These are phyloP conservation scores for Microsporum canis DNA, from an alignment of 2,329 filamentous ascomycete species.

Conservation along the genomic window DNA sequence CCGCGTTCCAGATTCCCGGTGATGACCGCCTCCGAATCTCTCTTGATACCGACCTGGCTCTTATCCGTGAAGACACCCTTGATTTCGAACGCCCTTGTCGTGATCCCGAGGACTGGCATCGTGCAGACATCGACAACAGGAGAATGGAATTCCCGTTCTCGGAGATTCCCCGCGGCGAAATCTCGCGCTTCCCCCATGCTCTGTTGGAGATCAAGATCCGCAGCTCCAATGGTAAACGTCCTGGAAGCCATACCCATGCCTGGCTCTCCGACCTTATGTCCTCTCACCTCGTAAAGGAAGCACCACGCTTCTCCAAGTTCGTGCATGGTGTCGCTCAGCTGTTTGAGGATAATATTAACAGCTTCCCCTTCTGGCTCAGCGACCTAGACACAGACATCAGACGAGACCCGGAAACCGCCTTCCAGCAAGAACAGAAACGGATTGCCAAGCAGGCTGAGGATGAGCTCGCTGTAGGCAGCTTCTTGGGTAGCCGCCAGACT, in stretches of 20 bases:
- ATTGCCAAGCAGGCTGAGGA: conserved; percentile 73
- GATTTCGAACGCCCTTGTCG: conserved; percentile 78
- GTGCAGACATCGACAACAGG: conserved; percentile 72
- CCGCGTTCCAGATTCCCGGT: conserved; percentile 89
- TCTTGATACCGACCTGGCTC: conserved; percentile 81
- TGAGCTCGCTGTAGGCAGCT: conserved; percentile 77
- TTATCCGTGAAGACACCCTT: conserved; percentile 65
- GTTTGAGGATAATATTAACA: conserved; percentile 94
- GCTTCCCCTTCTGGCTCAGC: conserved; percentile 88
- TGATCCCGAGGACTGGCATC: conserved; percentile 80
- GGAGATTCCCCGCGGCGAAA: conserved; percentile 78
- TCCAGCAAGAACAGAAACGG: conserved; percentile 80
- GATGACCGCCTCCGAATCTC: conserved; percentile 85
- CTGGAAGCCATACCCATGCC: conserved; percentile 54
- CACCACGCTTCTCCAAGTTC: conserved; percentile 91
- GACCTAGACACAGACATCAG: conserved; percentile 89
- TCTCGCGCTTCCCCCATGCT: conserved; percentile 80
- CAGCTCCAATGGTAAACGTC: conserved; percentile 55
- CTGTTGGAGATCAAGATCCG: conserved; percentile 86
- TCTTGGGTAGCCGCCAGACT: conserved; percentile 49
- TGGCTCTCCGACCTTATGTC: conserved; percentile 90
- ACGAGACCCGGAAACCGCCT: conserved; percentile 79
- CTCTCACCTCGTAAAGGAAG: conserved; percentile 82
- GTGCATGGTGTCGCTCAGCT: conserved; percentile 83
- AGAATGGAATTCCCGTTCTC: conserved; percentile 80